Percentiles rank a stretch among this genome's conserved stretches.
phyloP scores from a whole-genome alignment of 495 filamentous ascomycete species.

The Podospora pseudocomata region DNA sequence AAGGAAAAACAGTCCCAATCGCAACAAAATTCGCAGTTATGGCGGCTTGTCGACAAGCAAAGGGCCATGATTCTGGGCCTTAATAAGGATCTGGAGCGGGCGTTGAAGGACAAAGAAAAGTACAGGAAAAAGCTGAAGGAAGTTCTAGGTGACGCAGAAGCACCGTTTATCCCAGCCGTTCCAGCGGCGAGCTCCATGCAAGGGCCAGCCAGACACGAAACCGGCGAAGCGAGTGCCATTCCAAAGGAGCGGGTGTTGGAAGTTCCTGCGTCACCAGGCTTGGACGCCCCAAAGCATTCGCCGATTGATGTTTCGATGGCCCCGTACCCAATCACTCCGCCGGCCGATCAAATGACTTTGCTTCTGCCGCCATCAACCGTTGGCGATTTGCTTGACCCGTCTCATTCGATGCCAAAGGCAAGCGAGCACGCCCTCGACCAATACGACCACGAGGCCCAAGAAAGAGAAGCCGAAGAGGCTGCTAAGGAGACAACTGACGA shows the following conservation, averaged over 20 bases:
- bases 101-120: slow-evolving; percentile 90
- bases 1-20: slow-evolving; percentile 87
- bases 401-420: slow-evolving; percentile 52
- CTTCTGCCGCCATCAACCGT: slow-evolving; percentile 33
- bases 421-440: slow-evolving; percentile 51
- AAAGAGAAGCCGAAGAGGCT: slow-evolving; percentile 41
- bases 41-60: slow-evolving; percentile 95
- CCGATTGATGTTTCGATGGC: slow-evolving; percentile 52
- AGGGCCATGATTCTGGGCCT: slow-evolving; percentile 87
- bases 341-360: slow-evolving; percentile 35
- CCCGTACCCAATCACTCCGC: slow-evolving; percentile 56
- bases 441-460: slow-evolving; percentile 50
- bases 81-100: slow-evolving; percentile 89
- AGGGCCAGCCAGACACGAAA: slow-evolving; percentile 11
- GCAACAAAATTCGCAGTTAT: slow-evolving; percentile 87
- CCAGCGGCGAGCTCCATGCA: slow-evolving; percentile 8
- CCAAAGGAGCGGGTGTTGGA: slow-evolving; percentile 35
- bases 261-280: slow-evolving; percentile 41
- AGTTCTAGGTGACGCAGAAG: slow-evolving; percentile 38
- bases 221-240: slow-evolving; percentile 13
- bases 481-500: slow-evolving; percentile 39
- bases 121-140: slow-evolving; percentile 91
- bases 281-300: slow-evolving; percentile 45
- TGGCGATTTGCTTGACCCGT: slow-evolving; percentile 44
- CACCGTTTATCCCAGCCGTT: slow-evolving; percentile 21